Conservation (phyloP, 345 rosid species). For the Eucalyptus fibrosa region DNA sequence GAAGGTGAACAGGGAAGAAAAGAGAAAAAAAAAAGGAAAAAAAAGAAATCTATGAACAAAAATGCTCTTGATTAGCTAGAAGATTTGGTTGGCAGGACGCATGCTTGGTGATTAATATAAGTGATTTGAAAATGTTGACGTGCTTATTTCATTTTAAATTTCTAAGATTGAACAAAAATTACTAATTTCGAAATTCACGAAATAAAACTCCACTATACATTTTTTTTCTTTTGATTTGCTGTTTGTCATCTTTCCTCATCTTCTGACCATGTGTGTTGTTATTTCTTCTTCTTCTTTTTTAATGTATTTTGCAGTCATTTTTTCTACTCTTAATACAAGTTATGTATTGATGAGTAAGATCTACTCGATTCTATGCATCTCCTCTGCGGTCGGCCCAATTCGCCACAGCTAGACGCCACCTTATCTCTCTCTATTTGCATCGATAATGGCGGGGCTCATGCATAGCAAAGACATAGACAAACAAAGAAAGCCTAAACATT, state of each 20-base stretch:
- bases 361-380: neutral
- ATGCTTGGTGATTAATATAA: neutral
- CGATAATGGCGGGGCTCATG: neutral
- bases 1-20: too few relatives aligned
- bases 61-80: too few relatives aligned
- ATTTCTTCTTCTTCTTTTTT: neutral
- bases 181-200: neutral
- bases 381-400: neutral
- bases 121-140: neutral
- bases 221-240: neutral
- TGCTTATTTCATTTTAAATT: neutral
- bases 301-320: neutral
- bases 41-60: too few relatives aligned
- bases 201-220: neutral
- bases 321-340: neutral
- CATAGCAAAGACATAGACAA: neutral
- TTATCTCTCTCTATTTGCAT: neutral
- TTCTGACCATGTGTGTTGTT: neutral
- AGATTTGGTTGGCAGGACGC: neutral
- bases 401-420: neutral
- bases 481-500: neutral
- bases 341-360: neutral
- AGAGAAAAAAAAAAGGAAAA: too few relatives aligned
- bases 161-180: neutral
- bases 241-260: neutral